Evolutionary conservation across 148 eudicot genomes (phyloP).

Genomic region (Pharnaceum exiguum): DNA sequence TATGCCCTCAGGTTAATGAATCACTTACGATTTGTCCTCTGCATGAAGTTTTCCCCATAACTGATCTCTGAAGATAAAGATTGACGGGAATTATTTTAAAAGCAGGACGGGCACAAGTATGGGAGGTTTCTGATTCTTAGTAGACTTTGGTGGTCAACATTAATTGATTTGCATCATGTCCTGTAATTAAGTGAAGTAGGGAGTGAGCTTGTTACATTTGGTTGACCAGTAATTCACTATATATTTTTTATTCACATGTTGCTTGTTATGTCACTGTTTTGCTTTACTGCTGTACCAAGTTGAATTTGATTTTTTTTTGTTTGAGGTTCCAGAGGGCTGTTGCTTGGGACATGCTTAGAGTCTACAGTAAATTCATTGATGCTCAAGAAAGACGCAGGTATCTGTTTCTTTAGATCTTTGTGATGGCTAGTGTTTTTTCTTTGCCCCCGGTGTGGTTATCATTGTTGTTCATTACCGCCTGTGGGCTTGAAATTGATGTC

Average conservation of each 20-base stretch:
- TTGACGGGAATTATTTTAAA: neutral
- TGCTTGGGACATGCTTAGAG: conserved; percentile 96
- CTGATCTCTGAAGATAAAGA: too few relatives aligned
- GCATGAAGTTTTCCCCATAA: too few relatives aligned
- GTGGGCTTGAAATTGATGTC: too few relatives aligned
- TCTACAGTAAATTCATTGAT: conserved; percentile 70
- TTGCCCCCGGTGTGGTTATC: neutral
- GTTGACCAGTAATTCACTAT: neutral
- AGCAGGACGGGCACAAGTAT: neutral
- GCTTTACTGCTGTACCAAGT: too few relatives aligned
- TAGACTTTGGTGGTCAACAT: neutral
- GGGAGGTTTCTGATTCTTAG: neutral
- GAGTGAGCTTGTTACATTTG: neutral
- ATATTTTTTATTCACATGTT: neutral
- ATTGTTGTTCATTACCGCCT: too few relatives aligned
- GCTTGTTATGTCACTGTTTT: too few relatives aligned
- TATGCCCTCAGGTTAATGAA: too few relatives aligned
- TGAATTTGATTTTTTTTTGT: conserved; percentile 5
- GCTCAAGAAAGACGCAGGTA: conserved; percentile 85
- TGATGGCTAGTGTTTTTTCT: neutral
- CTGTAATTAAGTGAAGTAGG: neutral
- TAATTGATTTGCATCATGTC: neutral
- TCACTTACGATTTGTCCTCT: too few relatives aligned
- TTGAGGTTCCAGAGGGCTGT: conserved; percentile 64
- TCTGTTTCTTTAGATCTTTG: conserved; percentile 5